Conservation (phyloP, 352 stramenopile genomes). For the Pythium utonaiense region DNA sequence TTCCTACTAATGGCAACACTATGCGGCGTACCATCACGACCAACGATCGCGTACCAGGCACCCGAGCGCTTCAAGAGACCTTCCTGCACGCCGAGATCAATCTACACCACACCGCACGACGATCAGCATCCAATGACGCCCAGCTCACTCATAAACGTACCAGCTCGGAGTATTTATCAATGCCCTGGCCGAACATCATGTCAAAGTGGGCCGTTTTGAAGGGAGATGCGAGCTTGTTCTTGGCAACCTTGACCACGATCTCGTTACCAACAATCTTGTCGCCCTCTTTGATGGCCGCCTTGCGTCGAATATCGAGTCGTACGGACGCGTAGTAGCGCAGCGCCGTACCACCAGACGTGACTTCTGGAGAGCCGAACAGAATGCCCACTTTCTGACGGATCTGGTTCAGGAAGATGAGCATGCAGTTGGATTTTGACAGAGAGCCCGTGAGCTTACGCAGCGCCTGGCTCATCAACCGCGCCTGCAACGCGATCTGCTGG, state of each 20-base stretch:
- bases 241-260: slow-evolving; percentile 97
- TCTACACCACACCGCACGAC: too few relatives aligned
- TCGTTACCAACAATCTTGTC: slow-evolving; percentile 94
- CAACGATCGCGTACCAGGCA: slow-evolving; percentile 72
- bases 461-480: slow-evolving; percentile 96
- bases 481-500: slow-evolving; percentile 97
- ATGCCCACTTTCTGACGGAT: slow-evolving; percentile 96
- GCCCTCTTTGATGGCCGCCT: slow-evolving; percentile 89
- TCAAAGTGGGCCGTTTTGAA: slow-evolving; percentile 96
- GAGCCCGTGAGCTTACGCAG: slow-evolving; percentile 96
- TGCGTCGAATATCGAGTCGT: slow-evolving; percentile 94
- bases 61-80: slow-evolving; percentile 75
- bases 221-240: slow-evolving; percentile 98
- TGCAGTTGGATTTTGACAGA: slow-evolving; percentile 94
- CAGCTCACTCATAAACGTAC: too few relatives aligned
- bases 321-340: slow-evolving; percentile 89
- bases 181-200: slow-evolving; percentile 96
- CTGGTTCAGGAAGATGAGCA: slow-evolving; percentile 99
- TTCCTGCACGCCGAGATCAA: slow-evolving; percentile 73
- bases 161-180: slow-evolving; percentile 89
- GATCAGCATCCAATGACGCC: too few relatives aligned
- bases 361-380: slow-evolving; percentile 97
- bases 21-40: slow-evolving; percentile 44
- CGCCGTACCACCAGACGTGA: slow-evolving; percentile 91
- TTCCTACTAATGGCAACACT: not conserved